Evolutionary conservation across 768 basidiomycete species (phyloP).

Genomic region (Exidia glandulosa): DNA sequence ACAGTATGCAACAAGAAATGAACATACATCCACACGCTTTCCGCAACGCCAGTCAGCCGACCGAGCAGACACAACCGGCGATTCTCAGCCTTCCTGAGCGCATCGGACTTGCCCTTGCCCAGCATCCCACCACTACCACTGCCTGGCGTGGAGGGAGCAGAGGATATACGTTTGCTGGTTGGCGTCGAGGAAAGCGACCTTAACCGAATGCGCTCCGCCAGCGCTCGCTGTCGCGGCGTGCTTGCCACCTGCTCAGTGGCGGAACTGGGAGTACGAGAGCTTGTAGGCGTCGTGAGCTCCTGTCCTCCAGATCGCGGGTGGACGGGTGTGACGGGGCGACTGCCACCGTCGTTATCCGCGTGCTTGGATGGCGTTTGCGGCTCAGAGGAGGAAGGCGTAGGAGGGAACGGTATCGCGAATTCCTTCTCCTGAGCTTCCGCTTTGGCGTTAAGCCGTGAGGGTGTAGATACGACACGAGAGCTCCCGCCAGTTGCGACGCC

Average conservation of each 20-base stretch:
- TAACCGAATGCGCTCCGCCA: slow-evolving; percentile 72
- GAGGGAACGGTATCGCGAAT: slow-evolving; percentile 39
- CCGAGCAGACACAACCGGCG: slow-evolving; percentile 66
- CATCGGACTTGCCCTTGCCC: too few species aligned
- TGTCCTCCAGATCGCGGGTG: too few species aligned
- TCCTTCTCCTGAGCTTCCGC: background rate
- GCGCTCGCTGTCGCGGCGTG: slow-evolving; percentile 66
- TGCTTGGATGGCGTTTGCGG: slow-evolving; percentile 8
- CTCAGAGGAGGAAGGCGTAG: slow-evolving; percentile 46
- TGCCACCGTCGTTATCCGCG: slow-evolving; percentile 38
- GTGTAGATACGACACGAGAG: background rate
- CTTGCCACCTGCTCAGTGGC: too few species aligned
- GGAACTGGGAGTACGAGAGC: too few species aligned
- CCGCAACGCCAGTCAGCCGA: slow-evolving; percentile 69
- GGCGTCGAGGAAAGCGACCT: slow-evolving; percentile 57
- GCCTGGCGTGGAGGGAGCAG: slow-evolving; percentile 26
- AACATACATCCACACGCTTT: slow-evolving; percentile 80
- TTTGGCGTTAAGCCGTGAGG: background rate
- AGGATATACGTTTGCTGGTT: slow-evolving; percentile 25
- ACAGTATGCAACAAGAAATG: background rate
- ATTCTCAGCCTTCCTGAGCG: slow-evolving; percentile 68
- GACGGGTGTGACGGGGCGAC: slow-evolving; percentile 31
- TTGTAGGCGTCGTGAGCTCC: too few species aligned
- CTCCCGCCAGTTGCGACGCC: slow-evolving; percentile 21
- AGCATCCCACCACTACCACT: slow-evolving; percentile 46